These are phyloP conservation scores for Secale cereale DNA, from an alignment of 176 grass and related monocot genomes.

Conservation along the genomic window DNA sequence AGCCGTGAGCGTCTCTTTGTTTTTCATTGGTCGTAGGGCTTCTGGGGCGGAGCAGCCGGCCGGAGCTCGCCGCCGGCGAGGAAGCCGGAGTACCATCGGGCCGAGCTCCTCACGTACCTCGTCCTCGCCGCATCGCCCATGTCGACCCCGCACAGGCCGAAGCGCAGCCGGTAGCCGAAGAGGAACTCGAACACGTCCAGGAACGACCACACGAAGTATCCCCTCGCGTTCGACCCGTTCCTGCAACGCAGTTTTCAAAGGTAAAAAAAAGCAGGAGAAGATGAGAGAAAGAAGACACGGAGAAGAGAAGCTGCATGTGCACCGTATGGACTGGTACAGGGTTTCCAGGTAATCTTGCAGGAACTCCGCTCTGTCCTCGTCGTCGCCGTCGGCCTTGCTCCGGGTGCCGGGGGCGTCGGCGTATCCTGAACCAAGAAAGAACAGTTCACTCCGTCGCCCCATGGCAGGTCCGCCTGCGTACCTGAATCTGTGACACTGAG, in stretches of 20 bases:
- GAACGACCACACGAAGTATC: constrained; percentile 82
- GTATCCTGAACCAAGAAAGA: constrained; percentile 14
- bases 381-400: neutral
- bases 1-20: too few relatives aligned
- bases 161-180: constrained; percentile 15
- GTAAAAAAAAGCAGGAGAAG: too few relatives aligned
- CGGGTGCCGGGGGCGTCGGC: neutral
- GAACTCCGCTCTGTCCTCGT: constrained; percentile 20
- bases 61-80: constrained; percentile 33
- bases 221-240: constrained; percentile 62
- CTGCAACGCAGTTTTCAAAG: constrained; percentile 15
- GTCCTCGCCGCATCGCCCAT: constrained; percentile 26
- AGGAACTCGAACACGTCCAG: constrained; percentile 55
- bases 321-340: constrained; percentile 6
- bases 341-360: constrained; percentile 47
- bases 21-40: too few relatives aligned
- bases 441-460: neutral
- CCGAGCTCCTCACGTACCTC: constrained; percentile 40
- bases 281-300: too few relatives aligned
- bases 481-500: neutral
- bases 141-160: constrained; percentile 53
- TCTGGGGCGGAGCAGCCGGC: neutral
- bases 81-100: constrained; percentile 57
- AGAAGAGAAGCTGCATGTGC: neutral
- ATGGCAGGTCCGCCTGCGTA: neutral